Base-by-base conservation (phyloP, 2,329 filamentous ascomycete species). In the Colletotrichum tanaceti region DNA sequence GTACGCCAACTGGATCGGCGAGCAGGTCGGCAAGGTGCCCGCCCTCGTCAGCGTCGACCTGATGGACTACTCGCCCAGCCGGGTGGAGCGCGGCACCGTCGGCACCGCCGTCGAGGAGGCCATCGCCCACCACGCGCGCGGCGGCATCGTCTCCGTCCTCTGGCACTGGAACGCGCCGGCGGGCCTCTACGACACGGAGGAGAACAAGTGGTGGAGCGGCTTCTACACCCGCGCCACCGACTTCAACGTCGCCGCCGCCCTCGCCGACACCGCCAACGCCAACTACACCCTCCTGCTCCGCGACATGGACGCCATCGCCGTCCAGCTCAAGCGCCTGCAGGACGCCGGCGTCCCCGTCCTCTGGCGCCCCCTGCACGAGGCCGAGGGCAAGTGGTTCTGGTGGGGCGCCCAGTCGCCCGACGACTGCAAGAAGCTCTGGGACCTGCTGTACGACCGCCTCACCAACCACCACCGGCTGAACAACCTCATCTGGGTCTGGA, bases 401-500 rank as follows among this genome's bases (percentile, higher is more conserved):
- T 85, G 84, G 84, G 83, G 83, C 7, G 83, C 83, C 1, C 77
- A 82, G 70, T 82, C 83, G 0, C 75, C 83, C 3, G 83, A 80
- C 72, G 75, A 82, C 5, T 77, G 74, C 70, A 84, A 84, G 75
- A 75, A 82, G 72, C 75, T 85, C 5, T 85, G 76, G 63, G 71
- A 72, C 1, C 72, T 85, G 4, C 44, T 86, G 55, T 84, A 83
- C 61, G 77, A 83, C 49, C 77, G 83, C 1, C 72, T 84, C 39
- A 84, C 81, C 0, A 78, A 78, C 41, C 71, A 81, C 57, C 84
- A 85, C 72, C 71, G 73, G 2, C 71, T 86, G 22, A 80, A 83
- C 71, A 86, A 86, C 72, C 71, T 86, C 11, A 74, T 86, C 55
- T 86, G 84, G 84, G 75, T 83, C 9, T 85, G 83, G 83, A 86